phyloP scores from a whole-genome alignment of 768 basidiomycete genomes.

The Phylloporus scabripes region DNA sequence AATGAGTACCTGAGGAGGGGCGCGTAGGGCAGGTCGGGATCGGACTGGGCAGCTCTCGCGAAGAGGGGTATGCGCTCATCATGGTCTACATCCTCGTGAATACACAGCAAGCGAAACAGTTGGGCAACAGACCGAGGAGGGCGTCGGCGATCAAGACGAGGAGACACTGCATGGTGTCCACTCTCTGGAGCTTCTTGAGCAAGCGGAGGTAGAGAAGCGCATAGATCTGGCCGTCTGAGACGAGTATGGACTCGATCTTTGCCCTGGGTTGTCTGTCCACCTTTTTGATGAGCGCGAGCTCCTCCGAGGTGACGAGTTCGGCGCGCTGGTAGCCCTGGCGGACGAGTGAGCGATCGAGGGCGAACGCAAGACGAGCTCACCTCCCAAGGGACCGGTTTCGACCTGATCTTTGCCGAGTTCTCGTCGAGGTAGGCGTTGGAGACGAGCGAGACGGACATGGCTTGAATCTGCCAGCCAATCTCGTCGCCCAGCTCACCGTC shows the following conservation, averaged over 20 bases:
- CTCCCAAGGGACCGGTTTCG: slow-evolving; percentile 96
- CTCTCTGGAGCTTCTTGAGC: slow-evolving; percentile 77
- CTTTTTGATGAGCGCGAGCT: slow-evolving; percentile 82
- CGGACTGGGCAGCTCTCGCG: slow-evolving; percentile 51
- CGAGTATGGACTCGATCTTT: slow-evolving; percentile 68
- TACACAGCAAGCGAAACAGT: not conserved
- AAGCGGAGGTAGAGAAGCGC: slow-evolving; percentile 86
- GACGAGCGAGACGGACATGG: slow-evolving; percentile 73
- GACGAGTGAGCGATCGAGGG: slow-evolving; percentile 8
- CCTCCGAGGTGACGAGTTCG: slow-evolving; percentile 81
- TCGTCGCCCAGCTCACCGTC: not conserved
- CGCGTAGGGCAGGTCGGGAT: slow-evolving; percentile 74
- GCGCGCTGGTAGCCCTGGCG: slow-evolving; percentile 90
- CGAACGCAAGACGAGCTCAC: slow-evolving; percentile 35
- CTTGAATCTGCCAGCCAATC: not conserved
- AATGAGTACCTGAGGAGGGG: slow-evolving; percentile 63
- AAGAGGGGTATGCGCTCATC: slow-evolving; percentile 84
- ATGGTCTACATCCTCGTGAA: slow-evolving; percentile 49
- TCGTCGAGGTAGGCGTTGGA: slow-evolving; percentile 85
- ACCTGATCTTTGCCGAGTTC: slow-evolving; percentile 77
- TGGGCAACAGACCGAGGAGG: slow-evolving; percentile 55
- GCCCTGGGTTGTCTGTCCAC: slow-evolving; percentile 76
- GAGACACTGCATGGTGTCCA: slow-evolving; percentile 84
- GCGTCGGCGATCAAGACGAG: slow-evolving; percentile 88
- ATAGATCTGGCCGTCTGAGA: slow-evolving; percentile 80